A percentile compares a stretch with the other conserved stretches of the same genome.
phyloP scores from a whole-genome alignment of 805 yeast genomes.

The Yarrowia porcina region DNA sequence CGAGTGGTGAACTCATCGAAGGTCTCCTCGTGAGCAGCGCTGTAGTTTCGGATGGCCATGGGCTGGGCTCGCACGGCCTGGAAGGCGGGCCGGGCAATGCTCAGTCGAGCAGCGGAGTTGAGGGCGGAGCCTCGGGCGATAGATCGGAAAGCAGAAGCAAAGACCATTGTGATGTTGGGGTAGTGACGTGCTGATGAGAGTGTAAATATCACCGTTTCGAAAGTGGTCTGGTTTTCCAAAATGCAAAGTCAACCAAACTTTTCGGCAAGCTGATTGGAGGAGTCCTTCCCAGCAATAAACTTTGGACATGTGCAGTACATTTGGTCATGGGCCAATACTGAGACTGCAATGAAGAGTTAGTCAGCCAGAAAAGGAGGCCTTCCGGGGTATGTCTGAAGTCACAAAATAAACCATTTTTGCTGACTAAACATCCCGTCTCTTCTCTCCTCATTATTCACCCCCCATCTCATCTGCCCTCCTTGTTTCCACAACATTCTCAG shows the following conservation, averaged over 20 bases:
- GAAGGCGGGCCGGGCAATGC: conserved; percentile 25
- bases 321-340: conserved; percentile 20
- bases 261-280: conserved; percentile 23
- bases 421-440: too few relatives aligned
- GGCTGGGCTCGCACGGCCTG: conserved; percentile 18
- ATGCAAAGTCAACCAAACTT: conserved; percentile 26
- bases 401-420: too few relatives aligned
- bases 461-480: too few relatives aligned
- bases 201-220: conserved; percentile 21
- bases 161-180: conserved; percentile 26
- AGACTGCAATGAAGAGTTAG: too few relatives aligned
- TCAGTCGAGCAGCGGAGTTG: conserved; percentile 21
- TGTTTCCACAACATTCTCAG: conserved; percentile 18
- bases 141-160: conserved; percentile 25
- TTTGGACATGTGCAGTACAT: conserved; percentile 19
- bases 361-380: too few relatives aligned
- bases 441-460: too few relatives aligned
- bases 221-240: conserved; percentile 24
- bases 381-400: too few relatives aligned
- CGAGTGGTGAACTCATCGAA: conserved; percentile 89
- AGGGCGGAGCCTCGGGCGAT: conserved; percentile 26
- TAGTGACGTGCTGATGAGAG: conserved; percentile 26
- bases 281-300: neutral
- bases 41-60: conserved; percentile 56
- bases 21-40: conserved; percentile 82